Evolutionary conservation across 2,329 filamentous ascomycete genomes (phyloP).

Genomic region (Penicillium digitatum): DNA sequence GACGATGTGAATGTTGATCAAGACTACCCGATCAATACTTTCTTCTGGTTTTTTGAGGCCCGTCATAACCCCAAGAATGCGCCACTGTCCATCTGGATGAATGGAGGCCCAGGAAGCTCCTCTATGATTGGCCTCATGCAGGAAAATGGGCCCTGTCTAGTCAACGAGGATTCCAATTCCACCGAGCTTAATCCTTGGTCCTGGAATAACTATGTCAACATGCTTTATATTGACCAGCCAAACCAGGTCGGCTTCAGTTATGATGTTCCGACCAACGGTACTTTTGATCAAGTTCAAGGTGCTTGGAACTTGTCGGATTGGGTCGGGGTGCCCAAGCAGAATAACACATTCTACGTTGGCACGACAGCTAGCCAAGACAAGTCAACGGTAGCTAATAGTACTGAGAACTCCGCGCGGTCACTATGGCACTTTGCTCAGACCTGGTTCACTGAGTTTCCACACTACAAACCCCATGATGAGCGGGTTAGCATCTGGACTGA

Average conservation of each 20-base stretch:
- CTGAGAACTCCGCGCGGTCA: slow-evolving; percentile 51
- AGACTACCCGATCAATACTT: slow-evolving; percentile 58
- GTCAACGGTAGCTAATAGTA: slow-evolving; percentile 48
- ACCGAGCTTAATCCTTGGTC: slow-evolving; percentile 56
- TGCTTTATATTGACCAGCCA: slow-evolving; percentile 69
- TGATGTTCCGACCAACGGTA: slow-evolving; percentile 41
- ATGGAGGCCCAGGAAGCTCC: slow-evolving; percentile 57
- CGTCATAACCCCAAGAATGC: slow-evolving; percentile 51
- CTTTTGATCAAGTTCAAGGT: slow-evolving; percentile 29
- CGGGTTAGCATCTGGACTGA: slow-evolving; percentile 46
- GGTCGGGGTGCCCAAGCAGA: slow-evolving; percentile 42
- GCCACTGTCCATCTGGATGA: slow-evolving; percentile 60
- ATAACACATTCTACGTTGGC: slow-evolving; percentile 52
- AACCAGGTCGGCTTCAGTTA: slow-evolving; percentile 59
- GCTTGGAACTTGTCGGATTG: slow-evolving; percentile 28
- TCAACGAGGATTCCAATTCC: slow-evolving; percentile 52
- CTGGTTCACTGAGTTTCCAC: slow-evolving; percentile 61
- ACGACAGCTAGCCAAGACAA: slow-evolving; percentile 49
- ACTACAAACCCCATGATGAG: slow-evolving; percentile 57
- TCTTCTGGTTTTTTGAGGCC: slow-evolving; percentile 64
- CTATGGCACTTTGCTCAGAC: slow-evolving; percentile 59
- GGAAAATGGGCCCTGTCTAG: slow-evolving; percentile 52
- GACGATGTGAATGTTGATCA: slow-evolving; percentile 43
- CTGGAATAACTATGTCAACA: slow-evolving; percentile 61
- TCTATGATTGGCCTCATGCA: slow-evolving; percentile 56